Evolutionary conservation across 768 basidiomycete genomes (phyloP), one percentile per base, ranked within the genome.

Genomic region (Lactifluus piperatus): DNA sequence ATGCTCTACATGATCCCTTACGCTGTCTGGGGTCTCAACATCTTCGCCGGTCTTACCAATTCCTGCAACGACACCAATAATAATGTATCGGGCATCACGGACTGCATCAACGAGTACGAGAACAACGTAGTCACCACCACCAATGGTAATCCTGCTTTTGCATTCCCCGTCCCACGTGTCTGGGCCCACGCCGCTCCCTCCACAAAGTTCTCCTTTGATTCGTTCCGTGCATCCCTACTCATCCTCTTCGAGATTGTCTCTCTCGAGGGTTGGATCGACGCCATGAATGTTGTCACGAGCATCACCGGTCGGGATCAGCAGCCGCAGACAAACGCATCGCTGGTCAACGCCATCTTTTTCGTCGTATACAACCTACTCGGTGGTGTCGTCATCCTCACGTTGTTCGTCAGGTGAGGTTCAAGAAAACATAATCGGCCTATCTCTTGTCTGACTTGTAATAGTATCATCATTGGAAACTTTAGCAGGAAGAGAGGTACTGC

Each of bases 201-300:
- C 20, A 91, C 89, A 1, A 79, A 79, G 1, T 97, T 93, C 74
- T 88, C 86, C 2, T 98, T 97, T 68, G 95, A 98, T 72, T 82
- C 76, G 14, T 97, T 97, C 72, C 77, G 81, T 7, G 74, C 85
- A 4, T 87, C 91, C 0, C 75, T 97, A 41, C 79, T 97, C 54
- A 97, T 97, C 67, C 79, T 97, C 1, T 97, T 97, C 66, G 95
- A 98, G 73, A 93, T 95, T 64, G 91, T 97, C 24, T 95, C 94
- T 0, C 74, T 97, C 50, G 94, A 95, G 73, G 95, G 95, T 2
- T 97, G 94, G 95, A 81, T 90, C n/a, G 91, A 94, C 68, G 95
- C 94, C 51, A 88, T 97, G 87, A 74, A 72, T 37, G 79, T 85
- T 26, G 86, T 86, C 1, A 88, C 88, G 70, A 82, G 84, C 62